Percentiles rank a stretch among this genome's conserved stretches.
Conservation (phyloP, 768 basidiomycete species). For the Suillus subaureus region DNA sequence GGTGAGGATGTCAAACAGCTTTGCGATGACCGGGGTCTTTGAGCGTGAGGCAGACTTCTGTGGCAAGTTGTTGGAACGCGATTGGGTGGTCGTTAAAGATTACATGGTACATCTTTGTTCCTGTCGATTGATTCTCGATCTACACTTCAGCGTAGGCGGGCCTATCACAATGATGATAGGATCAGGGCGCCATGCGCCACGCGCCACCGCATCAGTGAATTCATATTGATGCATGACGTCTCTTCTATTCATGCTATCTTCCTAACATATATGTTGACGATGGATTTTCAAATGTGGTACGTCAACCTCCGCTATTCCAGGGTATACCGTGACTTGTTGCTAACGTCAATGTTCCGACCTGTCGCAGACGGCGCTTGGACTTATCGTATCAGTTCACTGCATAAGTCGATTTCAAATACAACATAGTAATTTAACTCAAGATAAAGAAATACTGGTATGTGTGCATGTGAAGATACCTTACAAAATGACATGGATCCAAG, state of each 20-base stretch:
- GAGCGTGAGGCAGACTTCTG: slow-evolving; percentile 9
- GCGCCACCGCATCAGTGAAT: too few species aligned
- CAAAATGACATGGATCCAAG: neutral
- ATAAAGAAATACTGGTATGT: neutral
- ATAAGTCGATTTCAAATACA: neutral
- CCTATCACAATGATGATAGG: slow-evolving; percentile 6
- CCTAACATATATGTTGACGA: neutral
- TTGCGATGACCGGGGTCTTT: slow-evolving; percentile 24
- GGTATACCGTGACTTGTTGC: too few species aligned
- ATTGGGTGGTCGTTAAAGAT: too few species aligned
- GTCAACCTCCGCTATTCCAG: neutral
- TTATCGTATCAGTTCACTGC: neutral
- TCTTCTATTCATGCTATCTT: neutral
- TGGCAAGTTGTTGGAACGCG: too few species aligned
- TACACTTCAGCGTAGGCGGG: slow-evolving; percentile 22
- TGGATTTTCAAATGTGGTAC: neutral
- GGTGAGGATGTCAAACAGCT: slow-evolving; percentile 15
- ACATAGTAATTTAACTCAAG: neutral
- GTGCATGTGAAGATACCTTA: neutral
- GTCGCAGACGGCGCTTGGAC: neutral
- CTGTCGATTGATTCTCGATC: slow-evolving; percentile 13
- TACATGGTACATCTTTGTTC: slow-evolving; percentile 13
- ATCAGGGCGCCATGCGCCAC: too few species aligned
- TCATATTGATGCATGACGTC: neutral
- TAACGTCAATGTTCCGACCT: neutral